A percentile compares a stretch with the other conserved stretches of the same genome.
Conservation (phyloP, 805 yeast genomes). For the Groenewaldozyma tartarivorans region DNA sequence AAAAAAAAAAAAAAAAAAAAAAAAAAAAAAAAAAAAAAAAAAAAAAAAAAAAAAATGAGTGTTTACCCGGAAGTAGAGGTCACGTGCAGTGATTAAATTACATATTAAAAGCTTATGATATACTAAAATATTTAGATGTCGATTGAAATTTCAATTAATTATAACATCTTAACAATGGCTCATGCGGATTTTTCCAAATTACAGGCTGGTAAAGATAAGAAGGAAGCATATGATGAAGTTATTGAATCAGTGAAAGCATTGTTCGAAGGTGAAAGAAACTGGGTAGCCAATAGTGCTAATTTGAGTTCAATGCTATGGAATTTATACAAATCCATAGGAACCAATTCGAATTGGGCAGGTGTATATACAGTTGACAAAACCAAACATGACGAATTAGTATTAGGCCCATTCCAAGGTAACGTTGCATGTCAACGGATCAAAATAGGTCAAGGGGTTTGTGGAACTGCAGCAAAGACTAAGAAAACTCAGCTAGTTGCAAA, state of each 20-base stretch:
- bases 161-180: constrained; percentile 6
- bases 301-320: constrained; percentile 84
- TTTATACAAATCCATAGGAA: constrained; percentile 54
- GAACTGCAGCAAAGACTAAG: constrained; percentile 56
- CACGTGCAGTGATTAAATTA: background rate
- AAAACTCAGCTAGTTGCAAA: constrained; percentile 68
- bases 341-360: constrained; percentile 83
- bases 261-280: constrained; percentile 52
- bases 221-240: constrained; percentile 50
- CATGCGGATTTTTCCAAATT: constrained; percentile 75
- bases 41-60: background rate
- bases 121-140: no score
- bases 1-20: no score
- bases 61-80: background rate
- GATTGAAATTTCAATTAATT: no score
- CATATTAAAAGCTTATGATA: no score
- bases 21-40: no score
- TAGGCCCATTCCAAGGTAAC: constrained; percentile 95
- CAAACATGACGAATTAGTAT: constrained; percentile 39
- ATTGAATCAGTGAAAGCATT: constrained; percentile 58
- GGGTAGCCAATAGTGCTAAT: constrained; percentile 87
- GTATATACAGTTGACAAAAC: constrained; percentile 54
- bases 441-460: constrained; percentile 87
- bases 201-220: constrained; percentile 22
- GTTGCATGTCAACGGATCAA: constrained; percentile 85